Evolutionary conservation across 179 eudicot species (phyloP), one percentile per base, ranked within the genome.

Genomic region (Silene noctiflora): DNA sequence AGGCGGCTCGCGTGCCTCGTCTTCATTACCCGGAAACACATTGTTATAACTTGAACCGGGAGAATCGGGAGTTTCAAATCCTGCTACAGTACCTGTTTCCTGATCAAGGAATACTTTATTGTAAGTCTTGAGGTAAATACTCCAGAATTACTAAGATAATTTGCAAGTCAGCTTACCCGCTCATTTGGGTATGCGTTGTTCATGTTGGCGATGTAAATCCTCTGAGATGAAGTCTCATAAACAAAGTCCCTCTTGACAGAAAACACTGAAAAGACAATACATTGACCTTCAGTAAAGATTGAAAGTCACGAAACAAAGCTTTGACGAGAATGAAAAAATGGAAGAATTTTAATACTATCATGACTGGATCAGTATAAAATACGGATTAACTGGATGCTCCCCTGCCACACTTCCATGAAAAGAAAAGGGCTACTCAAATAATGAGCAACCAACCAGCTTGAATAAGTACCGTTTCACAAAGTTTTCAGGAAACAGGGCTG

Each of bases 61-160:
- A 39, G 97, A 94, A 21, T 78, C 87, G 7, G 97, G 96, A 67
- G 89, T 84, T 82, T 91, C 97, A 81, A 91, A 94, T 75, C 98
- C 97, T 39, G 67, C 89, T 6, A 91, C 97, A 48, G 89, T 87
- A 14, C 76, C 82, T 82, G 74, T 85, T n/a, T 86, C 93, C 95
- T 93, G 83, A 78, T 80, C 9, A 80, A 65, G 0, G 31, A 51
- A 56, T 44, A 55, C 16, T 39, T 22, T 20, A 55, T 74, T 20
- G 78, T 25, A 14, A 24, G 24, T 9, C 13, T 11, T 44, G 51
- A 10, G 51, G 4, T 3, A 63, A 31, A 56, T 64, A 69, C 48
- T 13, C 29, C 13, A 11, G 12, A 19, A 16, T 3, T 72, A 19
- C 6, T 70, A 59, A 25, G 31, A 33, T 21, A 55, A 14, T 19